Conservation (phyloP, 2,329 filamentous ascomycete genomes). For the Elsinoe arachidis region DNA sequence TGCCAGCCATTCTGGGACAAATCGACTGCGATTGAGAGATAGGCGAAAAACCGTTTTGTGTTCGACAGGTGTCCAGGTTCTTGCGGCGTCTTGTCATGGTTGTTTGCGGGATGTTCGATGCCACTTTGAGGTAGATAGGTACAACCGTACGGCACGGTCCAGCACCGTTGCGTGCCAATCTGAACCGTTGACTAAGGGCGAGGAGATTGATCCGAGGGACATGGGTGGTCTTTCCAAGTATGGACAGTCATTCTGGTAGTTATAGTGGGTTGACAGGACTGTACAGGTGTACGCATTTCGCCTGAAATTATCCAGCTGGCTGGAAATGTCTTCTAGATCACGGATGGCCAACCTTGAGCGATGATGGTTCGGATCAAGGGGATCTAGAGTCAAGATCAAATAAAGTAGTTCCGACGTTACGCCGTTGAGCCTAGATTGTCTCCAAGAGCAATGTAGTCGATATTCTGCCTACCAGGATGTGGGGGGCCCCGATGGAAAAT, state of each 20-base stretch:
- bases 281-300: not conserved
- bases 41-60: not conserved
- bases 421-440: conserved; percentile 6
- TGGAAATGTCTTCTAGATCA: not conserved
- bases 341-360: no score
- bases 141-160: not conserved
- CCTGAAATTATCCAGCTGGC: no score
- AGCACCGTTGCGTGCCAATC: not conserved
- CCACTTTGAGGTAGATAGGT: not conserved
- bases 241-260: not conserved
- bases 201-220: not conserved
- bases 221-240: not conserved
- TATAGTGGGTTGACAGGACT: not conserved
- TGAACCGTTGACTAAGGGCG: not conserved
- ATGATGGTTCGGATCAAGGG: not conserved
- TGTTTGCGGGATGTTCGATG: not conserved
- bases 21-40: not conserved
- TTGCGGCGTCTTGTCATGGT: not conserved
- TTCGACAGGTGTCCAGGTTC: not conserved
- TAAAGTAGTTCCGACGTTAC: not conserved
- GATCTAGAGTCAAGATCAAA: not conserved
- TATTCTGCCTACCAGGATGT: not conserved
- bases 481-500: not conserved
- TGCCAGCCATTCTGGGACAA: not conserved
- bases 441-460: not conserved